These are phyloP conservation scores for Ophioceras dolichostomum DNA, from an alignment of 2,329 filamentous ascomycete genomes.

Conservation along the genomic window DNA sequence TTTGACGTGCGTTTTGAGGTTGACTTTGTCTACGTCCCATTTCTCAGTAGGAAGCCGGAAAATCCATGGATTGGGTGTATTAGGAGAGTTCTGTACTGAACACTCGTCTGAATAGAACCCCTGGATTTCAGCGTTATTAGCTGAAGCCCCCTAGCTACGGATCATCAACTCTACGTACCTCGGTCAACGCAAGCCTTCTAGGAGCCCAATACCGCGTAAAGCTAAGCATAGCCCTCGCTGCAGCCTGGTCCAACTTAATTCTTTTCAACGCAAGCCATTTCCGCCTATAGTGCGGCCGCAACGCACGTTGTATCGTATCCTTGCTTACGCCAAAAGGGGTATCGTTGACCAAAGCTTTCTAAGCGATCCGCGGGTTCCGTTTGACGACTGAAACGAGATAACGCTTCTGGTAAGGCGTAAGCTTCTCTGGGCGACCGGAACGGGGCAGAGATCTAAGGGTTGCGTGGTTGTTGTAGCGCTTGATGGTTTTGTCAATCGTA, in stretches of 20 bases:
- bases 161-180: too few species aligned
- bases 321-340: neutral
- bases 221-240: too few species aligned
- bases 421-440: neutral
- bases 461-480: neutral
- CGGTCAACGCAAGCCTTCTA: too few species aligned
- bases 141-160: too few species aligned
- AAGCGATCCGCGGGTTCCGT: neutral
- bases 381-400: neutral
- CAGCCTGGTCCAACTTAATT: neutral
- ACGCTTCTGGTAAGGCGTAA: neutral
- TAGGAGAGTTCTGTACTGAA: neutral
- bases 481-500: neutral
- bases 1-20: neutral
- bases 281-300: neutral
- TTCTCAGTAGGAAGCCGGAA: neutral
- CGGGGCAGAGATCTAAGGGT: neutral
- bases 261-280: neutral
- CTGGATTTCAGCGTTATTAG: too few species aligned
- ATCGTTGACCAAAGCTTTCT: neutral
- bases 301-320: neutral
- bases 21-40: neutral
- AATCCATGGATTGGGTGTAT: neutral
- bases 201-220: too few species aligned
- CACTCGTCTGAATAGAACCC: neutral